Evolutionary conservation across 257 asterid genomes (phyloP).

Genomic region (Fraxinus quadrangulata): DNA sequence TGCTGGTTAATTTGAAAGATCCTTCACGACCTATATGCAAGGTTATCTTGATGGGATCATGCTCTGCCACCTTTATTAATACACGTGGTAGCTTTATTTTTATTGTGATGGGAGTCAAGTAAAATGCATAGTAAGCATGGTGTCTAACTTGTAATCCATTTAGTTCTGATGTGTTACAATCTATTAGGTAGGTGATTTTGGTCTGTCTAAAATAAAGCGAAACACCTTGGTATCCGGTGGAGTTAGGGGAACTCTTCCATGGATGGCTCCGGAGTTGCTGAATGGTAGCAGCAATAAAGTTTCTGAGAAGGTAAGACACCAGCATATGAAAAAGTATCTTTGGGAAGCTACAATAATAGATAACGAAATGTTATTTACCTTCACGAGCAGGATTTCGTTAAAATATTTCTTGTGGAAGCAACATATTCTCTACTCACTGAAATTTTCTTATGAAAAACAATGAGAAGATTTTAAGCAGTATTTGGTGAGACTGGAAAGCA

Average conservation of each 20-base stretch:
- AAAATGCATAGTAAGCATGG: background rate
- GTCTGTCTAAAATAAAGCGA: conserved; percentile 80
- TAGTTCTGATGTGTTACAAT: conserved; percentile 26
- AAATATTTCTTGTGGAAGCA: background rate
- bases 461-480: background rate
- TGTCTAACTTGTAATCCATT: conserved; percentile 12
- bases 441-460: conserved; percentile 18
- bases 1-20: conserved; percentile 84
- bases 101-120: background rate
- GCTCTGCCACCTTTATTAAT: background rate
- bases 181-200: conserved; percentile 89
- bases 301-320: conserved; percentile 73
- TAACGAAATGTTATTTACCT: conserved; percentile 17
- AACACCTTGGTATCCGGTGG: conserved; percentile 97
- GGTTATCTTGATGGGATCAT: conserved; percentile 37
- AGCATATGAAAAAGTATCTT: conserved; percentile 2
- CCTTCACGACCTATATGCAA: conserved; percentile 93
- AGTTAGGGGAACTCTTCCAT: conserved; percentile 90
- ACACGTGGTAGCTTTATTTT: background rate
- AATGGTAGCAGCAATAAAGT: conserved; percentile 81
- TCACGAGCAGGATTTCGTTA: background rate
- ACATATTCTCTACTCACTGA: background rate
- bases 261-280: conserved; percentile 97
- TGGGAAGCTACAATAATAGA: conserved; percentile 16
- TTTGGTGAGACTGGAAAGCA: conserved; percentile 1